A percentile compares a stretch with the other conserved stretches of the same genome.
These are phyloP conservation scores for Phaeosphaeria sp. DNA, from an alignment of 2,329 filamentous ascomycete species.

Conservation along the genomic window DNA sequence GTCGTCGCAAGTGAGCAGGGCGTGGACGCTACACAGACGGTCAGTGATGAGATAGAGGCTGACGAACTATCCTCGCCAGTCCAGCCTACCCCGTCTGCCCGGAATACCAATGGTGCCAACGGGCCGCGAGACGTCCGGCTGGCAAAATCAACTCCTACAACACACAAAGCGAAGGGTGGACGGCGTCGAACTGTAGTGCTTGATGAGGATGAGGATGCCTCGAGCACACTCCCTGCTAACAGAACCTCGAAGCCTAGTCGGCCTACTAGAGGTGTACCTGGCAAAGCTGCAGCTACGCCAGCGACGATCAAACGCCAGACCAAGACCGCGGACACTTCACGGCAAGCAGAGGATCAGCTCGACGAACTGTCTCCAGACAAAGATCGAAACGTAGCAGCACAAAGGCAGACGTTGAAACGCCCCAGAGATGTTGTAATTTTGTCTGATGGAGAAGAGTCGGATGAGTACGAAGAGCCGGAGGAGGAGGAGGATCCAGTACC, in stretches of 20 bases:
- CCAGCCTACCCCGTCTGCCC: constrained; percentile 10
- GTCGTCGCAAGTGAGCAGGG: constrained; percentile 11
- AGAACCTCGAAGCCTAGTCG: neutral
- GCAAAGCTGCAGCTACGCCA: constrained; percentile 14
- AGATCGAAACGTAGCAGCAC: constrained; percentile 7
- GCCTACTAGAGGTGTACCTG: neutral
- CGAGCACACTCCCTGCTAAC: neutral
- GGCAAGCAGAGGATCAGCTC: constrained; percentile 6
- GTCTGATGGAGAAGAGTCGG: constrained; percentile 24
- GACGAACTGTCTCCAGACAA: constrained; percentile 32
- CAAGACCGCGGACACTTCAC: constrained; percentile 1
- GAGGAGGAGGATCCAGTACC: constrained; percentile 18
- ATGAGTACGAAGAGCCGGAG: constrained; percentile 22
- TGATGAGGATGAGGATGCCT: neutral
- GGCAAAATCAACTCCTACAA: neutral
- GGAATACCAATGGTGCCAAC: constrained; percentile 1
- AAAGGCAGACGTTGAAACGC: constrained; percentile 4
- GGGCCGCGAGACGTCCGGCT: neutral
- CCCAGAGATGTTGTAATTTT: constrained; percentile 13
- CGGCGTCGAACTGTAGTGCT: constrained; percentile 7
- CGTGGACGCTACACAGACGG: neutral
- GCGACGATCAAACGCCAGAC: constrained; percentile 8
- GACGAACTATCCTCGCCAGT: constrained; percentile 26
- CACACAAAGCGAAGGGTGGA: constrained; percentile 10
- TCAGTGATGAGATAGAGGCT: constrained; percentile 20